Conservation (phyloP, 2,329 filamentous ascomycete species). For the Exserohilum turcica region DNA sequence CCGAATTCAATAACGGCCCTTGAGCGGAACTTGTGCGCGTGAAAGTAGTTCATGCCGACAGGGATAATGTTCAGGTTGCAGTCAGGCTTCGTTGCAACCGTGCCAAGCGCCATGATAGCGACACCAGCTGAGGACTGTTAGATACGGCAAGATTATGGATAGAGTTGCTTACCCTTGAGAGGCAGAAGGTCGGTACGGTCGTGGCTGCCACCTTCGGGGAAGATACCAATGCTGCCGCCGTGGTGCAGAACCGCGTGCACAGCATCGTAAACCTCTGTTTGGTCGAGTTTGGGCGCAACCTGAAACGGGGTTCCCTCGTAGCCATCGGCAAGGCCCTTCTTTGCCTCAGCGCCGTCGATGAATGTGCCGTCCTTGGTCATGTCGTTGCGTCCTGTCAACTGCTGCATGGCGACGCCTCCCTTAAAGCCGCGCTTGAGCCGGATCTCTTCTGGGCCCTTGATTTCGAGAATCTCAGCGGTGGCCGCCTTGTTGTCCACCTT, state of each 20-base stretch:
- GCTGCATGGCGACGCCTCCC: conserved; percentile 72
- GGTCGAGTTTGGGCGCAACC: conserved; percentile 89
- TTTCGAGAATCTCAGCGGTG: conserved; percentile 82
- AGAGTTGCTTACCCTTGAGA: conserved; percentile 62
- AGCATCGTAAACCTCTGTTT: conserved; percentile 89
- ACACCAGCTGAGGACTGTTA: conserved; percentile 70
- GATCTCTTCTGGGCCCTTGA: conserved; percentile 79
- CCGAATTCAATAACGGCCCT: conserved; percentile 96
- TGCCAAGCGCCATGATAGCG: conserved; percentile 95
- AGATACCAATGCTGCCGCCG: conserved; percentile 93
- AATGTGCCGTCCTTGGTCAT: conserved; percentile 70
- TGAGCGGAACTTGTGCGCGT: conserved; percentile 97
- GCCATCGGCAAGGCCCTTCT: conserved; percentile 57
- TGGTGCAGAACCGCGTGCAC: conserved; percentile 83
- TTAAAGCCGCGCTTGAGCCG: conserved; percentile 87
- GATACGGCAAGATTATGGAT: neutral
- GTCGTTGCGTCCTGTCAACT: conserved; percentile 81
- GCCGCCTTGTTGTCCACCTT: conserved; percentile 80
- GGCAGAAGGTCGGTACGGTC: conserved; percentile 90
- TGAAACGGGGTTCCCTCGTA: conserved; percentile 84
- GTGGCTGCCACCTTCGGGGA: conserved; percentile 95
- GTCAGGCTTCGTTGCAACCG: conserved; percentile 81
- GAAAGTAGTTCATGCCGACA: conserved; percentile 99
- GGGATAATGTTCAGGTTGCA: conserved; percentile 94
- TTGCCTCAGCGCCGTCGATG: conserved; percentile 58